These are phyloP conservation scores for Diaporthe helianthi DNA, from an alignment of 2,329 filamentous ascomycete species.

Conservation along the genomic window DNA sequence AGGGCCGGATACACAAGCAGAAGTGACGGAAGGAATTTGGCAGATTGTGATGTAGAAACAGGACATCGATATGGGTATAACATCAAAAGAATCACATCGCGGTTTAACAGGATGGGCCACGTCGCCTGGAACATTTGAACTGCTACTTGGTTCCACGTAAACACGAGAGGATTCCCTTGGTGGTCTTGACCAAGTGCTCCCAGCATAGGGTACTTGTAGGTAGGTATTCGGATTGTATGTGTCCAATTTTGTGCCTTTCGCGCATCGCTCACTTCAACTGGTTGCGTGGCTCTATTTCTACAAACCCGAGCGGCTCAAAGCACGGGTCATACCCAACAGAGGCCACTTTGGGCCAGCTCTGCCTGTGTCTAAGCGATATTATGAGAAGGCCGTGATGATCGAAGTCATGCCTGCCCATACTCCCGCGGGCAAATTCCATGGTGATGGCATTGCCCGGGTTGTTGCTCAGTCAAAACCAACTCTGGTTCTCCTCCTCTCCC, in stretches of 20 bases:
- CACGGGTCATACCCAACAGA: not conserved
- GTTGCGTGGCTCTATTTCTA: not conserved
- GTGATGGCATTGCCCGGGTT: too few species aligned
- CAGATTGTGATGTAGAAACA: not conserved
- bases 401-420: not conserved
- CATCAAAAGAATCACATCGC: not conserved
- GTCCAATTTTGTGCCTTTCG: not conserved
- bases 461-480: slow-evolving; percentile 31
- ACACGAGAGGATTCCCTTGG: not conserved
- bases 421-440: not conserved
- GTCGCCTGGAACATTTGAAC: not conserved
- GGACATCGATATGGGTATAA: not conserved
- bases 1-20: too few species aligned
- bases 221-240: not conserved
- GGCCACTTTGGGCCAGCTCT: not conserved
- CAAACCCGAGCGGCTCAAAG: not conserved
- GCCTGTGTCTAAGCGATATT: not conserved
- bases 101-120: not conserved
- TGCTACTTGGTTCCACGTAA: too few species aligned
- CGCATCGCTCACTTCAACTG: not conserved
- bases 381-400: not conserved
- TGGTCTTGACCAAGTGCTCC: too few species aligned
- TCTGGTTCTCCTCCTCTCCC: slow-evolving; percentile 30
- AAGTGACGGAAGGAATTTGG: not conserved
- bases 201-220: too few species aligned